Base-by-base conservation (phyloP, 73 alveolate species). In the Durusdinium trenchii region DNA sequence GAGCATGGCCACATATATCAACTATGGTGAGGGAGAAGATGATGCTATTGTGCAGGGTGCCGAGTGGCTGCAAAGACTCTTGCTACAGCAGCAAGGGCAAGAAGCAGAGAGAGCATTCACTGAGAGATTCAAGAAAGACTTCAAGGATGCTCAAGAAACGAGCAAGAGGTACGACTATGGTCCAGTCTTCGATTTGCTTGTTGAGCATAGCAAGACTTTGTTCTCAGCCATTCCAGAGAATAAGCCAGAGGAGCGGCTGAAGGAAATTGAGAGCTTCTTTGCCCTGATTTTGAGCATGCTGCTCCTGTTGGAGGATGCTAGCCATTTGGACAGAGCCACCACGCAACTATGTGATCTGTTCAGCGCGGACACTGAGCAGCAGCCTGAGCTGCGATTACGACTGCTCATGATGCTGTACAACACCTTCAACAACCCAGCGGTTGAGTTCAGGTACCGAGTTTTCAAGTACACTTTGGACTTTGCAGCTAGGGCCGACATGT, bases 201-300 rank as follows among this genome's bases (percentile, higher is more conserved):
- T 91, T 3, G 97, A 91, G 47, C 57, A 91, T n/a, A 69, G 89
- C 89, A 91, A 91, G 97, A 91, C 45, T 76, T 75, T 91, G 45
- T 91, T 91, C 97, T 61, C 97, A 52, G 97, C 97, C 89, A 91
- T 91, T 48, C 97, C 97, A 36, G 97, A 91, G 60, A 91, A 35
- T 87, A 91, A 91, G 35, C 97, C 97, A 3, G 97, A 91, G 64
- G 97, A 91, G 81, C 97, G 97, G 45, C 97, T 91, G 52, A 91
- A 91, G 61, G 97, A 91, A 52, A 91, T 91, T 32, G 97, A 91
- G 99, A 93, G 99, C 92, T 93, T 93, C 99, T 93, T 93, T 60
- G 90, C 99, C 93, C 93, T 93, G 93, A 76, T 93, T 43, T 79
- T 93, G 82, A 93, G 99, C 43, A 93, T 93, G 99, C 99, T 93